Conservation (phyloP, 2,329 filamentous ascomycete genomes). For the Metarhizium brunneum region DNA sequence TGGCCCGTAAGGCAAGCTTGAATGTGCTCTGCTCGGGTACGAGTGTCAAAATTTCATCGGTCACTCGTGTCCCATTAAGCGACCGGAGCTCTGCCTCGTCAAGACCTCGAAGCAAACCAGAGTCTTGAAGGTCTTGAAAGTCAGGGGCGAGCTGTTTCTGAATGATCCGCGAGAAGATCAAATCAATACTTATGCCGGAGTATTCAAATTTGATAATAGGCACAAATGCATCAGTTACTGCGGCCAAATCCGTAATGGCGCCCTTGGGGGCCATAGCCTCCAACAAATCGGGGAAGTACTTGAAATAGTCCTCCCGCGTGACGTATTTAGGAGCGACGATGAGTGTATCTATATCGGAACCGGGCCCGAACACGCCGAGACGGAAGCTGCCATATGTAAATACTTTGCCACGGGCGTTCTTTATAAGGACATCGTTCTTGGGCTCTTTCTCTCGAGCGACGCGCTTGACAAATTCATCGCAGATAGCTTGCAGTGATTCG, state of each 20-base stretch:
- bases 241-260: conserved; percentile 75
- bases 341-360: conserved; percentile 95
- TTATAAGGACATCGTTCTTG: conserved; percentile 66
- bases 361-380: conserved; percentile 86
- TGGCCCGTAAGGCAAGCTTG: conserved; percentile 75
- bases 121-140: conserved; percentile 67
- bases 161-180: conserved; percentile 75
- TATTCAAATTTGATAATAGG: conserved; percentile 97
- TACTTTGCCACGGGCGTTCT: conserved; percentile 81
- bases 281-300: conserved; percentile 74
- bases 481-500: conserved; percentile 65
- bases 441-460: conserved; percentile 65
- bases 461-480: conserved; percentile 76
- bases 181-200: conserved; percentile 82
- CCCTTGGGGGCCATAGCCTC: conserved; percentile 64
- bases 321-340: conserved; percentile 88
- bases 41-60: conserved; percentile 79
- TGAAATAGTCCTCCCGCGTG: conserved; percentile 82
- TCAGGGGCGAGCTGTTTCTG: conserved; percentile 60
- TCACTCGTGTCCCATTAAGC: conserved; percentile 89
- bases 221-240: conserved; percentile 84
- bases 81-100: conserved; percentile 82
- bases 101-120: conserved; percentile 73
- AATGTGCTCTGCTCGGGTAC: conserved; percentile 89
- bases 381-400: conserved; percentile 96